Evolutionary conservation across 495 filamentous ascomycete species (phyloP).

Genomic region (Daldinia bambusicola): DNA sequence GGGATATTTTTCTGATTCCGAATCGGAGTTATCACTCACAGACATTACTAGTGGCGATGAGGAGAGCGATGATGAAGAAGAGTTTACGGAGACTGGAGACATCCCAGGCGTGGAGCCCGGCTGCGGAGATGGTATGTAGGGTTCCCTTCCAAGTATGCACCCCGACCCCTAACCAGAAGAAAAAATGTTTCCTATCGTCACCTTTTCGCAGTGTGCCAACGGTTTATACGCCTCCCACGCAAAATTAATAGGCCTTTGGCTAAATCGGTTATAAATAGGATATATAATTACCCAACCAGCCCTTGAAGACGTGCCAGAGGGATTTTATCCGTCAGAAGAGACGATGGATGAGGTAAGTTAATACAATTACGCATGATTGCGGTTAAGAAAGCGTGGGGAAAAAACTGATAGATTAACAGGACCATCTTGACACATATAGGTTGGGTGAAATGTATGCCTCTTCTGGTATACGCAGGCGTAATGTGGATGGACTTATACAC

Average conservation of each 20-base stretch:
- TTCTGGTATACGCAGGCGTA: slow-evolving; percentile 80
- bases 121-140: slow-evolving; percentile 68
- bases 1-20: slow-evolving; percentile 64
- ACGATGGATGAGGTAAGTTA: slow-evolving; percentile 55
- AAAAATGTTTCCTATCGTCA: slow-evolving; percentile 1
- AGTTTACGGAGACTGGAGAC: slow-evolving; percentile 74
- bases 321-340: slow-evolving; percentile 72
- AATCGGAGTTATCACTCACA: slow-evolving; percentile 60
- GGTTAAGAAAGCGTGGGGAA: background rate
- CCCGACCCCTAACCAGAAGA: slow-evolving; percentile 9
- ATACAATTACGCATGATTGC: background rate
- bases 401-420: slow-evolving; percentile 55
- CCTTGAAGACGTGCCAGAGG: slow-evolving; percentile 82
- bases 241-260: slow-evolving; percentile 5
- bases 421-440: slow-evolving; percentile 76
- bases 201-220: no score
- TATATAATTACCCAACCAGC: slow-evolving; percentile 86
- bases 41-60: slow-evolving; percentile 60
- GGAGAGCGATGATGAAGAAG: slow-evolving; percentile 52
- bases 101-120: slow-evolving; percentile 81
- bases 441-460: slow-evolving; percentile 89
- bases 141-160: slow-evolving; percentile 23
- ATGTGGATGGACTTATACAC: slow-evolving; percentile 72
- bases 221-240: no score
- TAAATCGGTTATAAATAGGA: slow-evolving; percentile 40